phyloP scores from a whole-genome alignment of 2,329 filamentous ascomycete species.

The Penicillium janthinellum region DNA sequence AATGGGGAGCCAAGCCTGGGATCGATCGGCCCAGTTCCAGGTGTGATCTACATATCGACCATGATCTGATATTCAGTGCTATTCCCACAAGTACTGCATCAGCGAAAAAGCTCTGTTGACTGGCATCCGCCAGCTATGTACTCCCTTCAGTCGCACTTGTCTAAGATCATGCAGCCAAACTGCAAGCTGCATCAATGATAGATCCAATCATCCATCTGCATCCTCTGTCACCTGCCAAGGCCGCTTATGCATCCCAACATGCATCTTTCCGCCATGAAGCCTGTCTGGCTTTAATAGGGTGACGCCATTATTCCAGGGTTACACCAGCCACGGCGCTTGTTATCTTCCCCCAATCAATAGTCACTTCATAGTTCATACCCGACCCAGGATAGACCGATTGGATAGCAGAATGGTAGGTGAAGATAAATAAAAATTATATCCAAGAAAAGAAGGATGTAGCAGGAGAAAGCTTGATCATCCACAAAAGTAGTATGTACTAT shows the following conservation, averaged over 20 bases:
- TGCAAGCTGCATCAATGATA: not conserved
- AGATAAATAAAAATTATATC: not conserved
- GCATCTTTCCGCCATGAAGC: not conserved
- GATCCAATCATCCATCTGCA: not conserved
- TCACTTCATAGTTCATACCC: too few species aligned
- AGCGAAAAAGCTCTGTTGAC: too few species aligned
- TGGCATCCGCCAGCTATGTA: too few species aligned
- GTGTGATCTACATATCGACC: too few species aligned
- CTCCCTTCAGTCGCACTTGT: too few species aligned
- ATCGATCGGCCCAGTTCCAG: too few species aligned
- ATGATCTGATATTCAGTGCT: too few species aligned
- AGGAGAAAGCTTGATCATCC: not conserved
- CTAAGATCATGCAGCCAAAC: not conserved
- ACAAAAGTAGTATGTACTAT: not conserved
- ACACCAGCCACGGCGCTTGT: not conserved
- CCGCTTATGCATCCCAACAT: not conserved
- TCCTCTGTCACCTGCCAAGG: not conserved
- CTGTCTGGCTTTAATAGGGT: not conserved
- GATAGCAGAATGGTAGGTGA: not conserved
- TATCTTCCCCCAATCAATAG: not conserved
- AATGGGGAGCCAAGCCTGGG: too few species aligned
- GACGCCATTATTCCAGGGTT: not conserved
- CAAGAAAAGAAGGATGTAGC: not conserved
- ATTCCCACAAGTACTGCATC: too few species aligned
- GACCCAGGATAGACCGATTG: too few species aligned